Evolutionary conservation across 306 rosid species (phyloP), one percentile per base, ranked within the genome.

Genomic region (Prinsepia uniflora): DNA sequence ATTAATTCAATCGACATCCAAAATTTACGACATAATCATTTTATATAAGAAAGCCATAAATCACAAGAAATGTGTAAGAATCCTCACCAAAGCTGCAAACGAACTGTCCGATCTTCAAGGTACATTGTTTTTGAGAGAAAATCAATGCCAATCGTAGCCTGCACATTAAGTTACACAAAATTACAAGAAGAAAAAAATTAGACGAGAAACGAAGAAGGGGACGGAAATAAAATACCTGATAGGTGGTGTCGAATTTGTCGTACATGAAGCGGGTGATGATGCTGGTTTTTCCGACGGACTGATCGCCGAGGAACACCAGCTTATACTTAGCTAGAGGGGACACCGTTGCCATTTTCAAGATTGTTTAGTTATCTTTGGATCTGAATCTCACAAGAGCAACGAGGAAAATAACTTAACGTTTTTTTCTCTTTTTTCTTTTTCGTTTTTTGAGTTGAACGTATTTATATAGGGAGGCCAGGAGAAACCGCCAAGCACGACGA

Each of bases 101-200:
- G 98, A 80, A 94, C 92, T 36, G 98, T 94, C 79, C 98, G 95
- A 78, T 94, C 98, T 89, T 94, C 97, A 78, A 94, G 96, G 81
- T 90, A 94, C 98, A 94, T 94, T 49, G 98, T 94, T 80, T 94
- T 94, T 9, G 97, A 94, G 82, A 94, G 83, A 86, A 94, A 94
- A 79, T 94, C 97, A 43, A 94, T 94, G 58, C 98, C 98, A 44
- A 93, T 94, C 20, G 98, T 94, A 65, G 98, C 98, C 97, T 94
- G 89, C 83, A 85, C 14, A 74, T 57, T 65, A 52, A 53, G 6
- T 68, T 9, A 41, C 47, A 56, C 19, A 19, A 77, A 73, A 49
- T 19, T 24, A 55, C 20, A 45, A 5, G n/a, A n/a, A 36, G 0
- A 5, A 18, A 7, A 14, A 6, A 10, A 8, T 5, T 3, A 30